phyloP scores from a whole-genome alignment of 306 rosid species.

The Geum urbanum region DNA sequence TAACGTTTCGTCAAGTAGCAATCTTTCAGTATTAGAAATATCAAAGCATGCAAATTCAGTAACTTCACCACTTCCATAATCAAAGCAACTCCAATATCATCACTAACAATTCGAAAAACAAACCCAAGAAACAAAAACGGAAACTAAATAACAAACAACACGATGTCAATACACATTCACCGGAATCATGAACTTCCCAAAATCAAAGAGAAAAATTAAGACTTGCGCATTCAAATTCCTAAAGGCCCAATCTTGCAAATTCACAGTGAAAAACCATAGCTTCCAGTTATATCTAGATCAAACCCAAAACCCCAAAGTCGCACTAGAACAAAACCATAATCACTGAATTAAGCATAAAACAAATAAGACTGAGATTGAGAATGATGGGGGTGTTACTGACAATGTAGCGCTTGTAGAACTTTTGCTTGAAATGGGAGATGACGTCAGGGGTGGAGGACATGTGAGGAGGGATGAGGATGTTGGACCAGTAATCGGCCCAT shows the following conservation, averaged over 20 bases:
- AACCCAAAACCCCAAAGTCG: background rate
- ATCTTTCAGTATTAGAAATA: background rate
- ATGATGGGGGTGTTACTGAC: constrained; percentile 28
- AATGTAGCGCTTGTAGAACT: constrained; percentile 81
- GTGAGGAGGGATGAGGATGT: constrained; percentile 84
- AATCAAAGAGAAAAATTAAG: background rate
- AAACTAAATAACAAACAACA: background rate
- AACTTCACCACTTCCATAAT: background rate
- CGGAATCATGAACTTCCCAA: background rate
- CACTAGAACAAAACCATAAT: background rate
- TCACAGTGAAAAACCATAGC: background rate
- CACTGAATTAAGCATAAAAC: constrained; percentile 4
- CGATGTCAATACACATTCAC: too few relatives aligned
- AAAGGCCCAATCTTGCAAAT: background rate
- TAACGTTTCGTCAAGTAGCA: background rate
- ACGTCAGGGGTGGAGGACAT: constrained; percentile 70
- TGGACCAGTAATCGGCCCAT: constrained; percentile 91
- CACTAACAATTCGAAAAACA: background rate
- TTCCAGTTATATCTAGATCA: background rate
- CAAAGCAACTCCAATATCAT: background rate
- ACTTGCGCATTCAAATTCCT: background rate
- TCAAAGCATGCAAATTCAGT: background rate
- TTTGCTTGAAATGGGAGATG: constrained; percentile 73
- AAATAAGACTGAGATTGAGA: constrained; percentile 12
- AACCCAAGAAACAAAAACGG: background rate